These are phyloP conservation scores for Xylariaceae sp. DNA, from an alignment of 2,329 filamentous ascomycete genomes.

Conservation along the genomic window DNA sequence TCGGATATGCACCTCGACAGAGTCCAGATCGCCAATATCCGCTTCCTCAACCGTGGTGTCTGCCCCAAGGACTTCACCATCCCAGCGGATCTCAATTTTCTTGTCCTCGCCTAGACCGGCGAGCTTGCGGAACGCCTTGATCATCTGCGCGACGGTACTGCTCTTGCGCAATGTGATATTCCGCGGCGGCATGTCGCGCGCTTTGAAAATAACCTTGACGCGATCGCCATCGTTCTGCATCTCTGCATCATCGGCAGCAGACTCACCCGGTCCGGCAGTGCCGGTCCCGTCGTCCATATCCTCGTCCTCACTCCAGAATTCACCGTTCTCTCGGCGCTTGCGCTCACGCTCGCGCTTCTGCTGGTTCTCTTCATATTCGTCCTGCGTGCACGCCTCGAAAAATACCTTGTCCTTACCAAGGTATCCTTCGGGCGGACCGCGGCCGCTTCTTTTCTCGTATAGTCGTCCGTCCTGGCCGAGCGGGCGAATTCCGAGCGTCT, in stretches of 20 bases:
- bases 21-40: slow-evolving; percentile 70
- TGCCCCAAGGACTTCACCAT: slow-evolving; percentile 65
- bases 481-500: slow-evolving; percentile 56
- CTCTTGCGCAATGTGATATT: slow-evolving; percentile 48
- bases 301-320: slow-evolving; percentile 35
- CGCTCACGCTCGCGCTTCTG: slow-evolving; percentile 45
- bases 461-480: slow-evolving; percentile 39
- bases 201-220: slow-evolving; percentile 50
- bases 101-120: slow-evolving; percentile 47
- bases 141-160: slow-evolving; percentile 58
- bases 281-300: slow-evolving; percentile 21
- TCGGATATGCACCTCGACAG: slow-evolving; percentile 66
- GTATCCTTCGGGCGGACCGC: slow-evolving; percentile 36
- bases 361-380: slow-evolving; percentile 49
- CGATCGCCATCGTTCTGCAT: slow-evolving; percentile 27
- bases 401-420: slow-evolving; percentile 57
- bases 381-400: slow-evolving; percentile 71
- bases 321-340: slow-evolving; percentile 35
- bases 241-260: slow-evolving; percentile 1
- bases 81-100: slow-evolving; percentile 61
- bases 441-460: slow-evolving; percentile 23
- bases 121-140: slow-evolving; percentile 55
- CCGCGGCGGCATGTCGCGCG: slow-evolving; percentile 45
- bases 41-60: slow-evolving; percentile 56
- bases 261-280: slow-evolving; percentile 24